Base-by-base conservation (phyloP, 495 filamentous ascomycete genomes). In the Xylaria nigripes region DNA sequence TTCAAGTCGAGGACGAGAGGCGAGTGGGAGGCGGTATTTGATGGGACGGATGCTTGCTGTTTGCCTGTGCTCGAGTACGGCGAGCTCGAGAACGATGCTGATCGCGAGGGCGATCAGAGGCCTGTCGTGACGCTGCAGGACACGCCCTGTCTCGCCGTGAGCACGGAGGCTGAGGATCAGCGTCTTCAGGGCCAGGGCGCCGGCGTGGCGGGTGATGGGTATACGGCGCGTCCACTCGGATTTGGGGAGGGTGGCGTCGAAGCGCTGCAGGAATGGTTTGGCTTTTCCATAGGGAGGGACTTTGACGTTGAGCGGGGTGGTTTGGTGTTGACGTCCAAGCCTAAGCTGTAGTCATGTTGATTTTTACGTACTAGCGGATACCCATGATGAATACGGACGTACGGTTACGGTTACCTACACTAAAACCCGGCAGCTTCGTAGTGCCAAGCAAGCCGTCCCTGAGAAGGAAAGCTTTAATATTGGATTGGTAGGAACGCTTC, bases 31-130 rank as follows among this genome's bases (percentile, higher is more conserved):
- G 59, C 49, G 6, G 68, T 94, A 2, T 97, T 95, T 66, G 86
- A 93, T 61, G 86, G 86, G 16, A 92, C 83, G 0, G 92, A 97
- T 74, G 90, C 92, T 8, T 97, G 92, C 67, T 89, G 86, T 51
- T 91, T 90, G 19, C 90, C 92, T 2, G 87, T 97, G 2, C 68
- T 95, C 47, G 83, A 81, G 41, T 85, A 86, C 61, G 57, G 38
- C 0, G 91, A 96, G 69, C 71, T 96, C 51, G 80, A 87, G 64
- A 65, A 70, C n/a, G 65, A 74, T 25, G 73, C 76, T 5, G 60
- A 55, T 41, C 64, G 70, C 46, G 77, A 78, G 56, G 89, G 83
- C 56, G 86, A 94, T 54, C 89, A 91, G 65, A 72, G 89, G 56
- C 85, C 89, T 21, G 70, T 81, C 10, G 88, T 96, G 8, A 81